Evolutionary conservation across 2,329 filamentous ascomycete species (phyloP).

Genomic region (Ascochyta koolunga): DNA sequence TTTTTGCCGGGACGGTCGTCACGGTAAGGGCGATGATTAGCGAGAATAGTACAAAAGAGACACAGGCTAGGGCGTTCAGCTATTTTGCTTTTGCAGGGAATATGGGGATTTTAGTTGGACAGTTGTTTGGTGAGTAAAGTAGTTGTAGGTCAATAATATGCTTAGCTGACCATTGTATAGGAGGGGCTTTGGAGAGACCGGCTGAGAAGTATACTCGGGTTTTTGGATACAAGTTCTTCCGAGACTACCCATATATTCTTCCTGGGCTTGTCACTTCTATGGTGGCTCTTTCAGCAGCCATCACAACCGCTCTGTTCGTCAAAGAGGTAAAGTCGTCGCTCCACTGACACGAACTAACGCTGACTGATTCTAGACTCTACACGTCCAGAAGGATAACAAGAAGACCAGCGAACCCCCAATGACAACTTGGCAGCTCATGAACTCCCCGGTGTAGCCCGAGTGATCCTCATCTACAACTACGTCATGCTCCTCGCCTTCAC

Average conservation of each 20-base stretch:
- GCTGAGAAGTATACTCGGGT: constrained; percentile 64
- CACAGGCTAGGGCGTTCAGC: constrained; percentile 75
- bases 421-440: constrained; percentile 63
- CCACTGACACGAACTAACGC: background rate
- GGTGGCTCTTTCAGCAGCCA: constrained; percentile 61
- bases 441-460: constrained; percentile 68
- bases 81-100: constrained; percentile 79
- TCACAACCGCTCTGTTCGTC: constrained; percentile 62
- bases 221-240: constrained; percentile 66
- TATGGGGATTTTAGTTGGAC: constrained; percentile 74
- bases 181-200: constrained; percentile 72
- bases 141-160: background rate
- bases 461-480: constrained; percentile 70
- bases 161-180: constrained; percentile 45
- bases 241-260: constrained; percentile 69
- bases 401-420: constrained; percentile 39
- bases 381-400: constrained; percentile 32
- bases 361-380: constrained; percentile 35
- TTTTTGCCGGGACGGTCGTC: constrained; percentile 76
- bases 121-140: constrained; percentile 57
- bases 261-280: constrained; percentile 64
- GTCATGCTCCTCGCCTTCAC: constrained; percentile 72
- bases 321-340: constrained; percentile 58
- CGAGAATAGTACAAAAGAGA: constrained; percentile 72
- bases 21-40: constrained; percentile 78